These are phyloP conservation scores for Populus tremula DNA, from an alignment of 345 rosid genomes.

Conservation along the genomic window DNA sequence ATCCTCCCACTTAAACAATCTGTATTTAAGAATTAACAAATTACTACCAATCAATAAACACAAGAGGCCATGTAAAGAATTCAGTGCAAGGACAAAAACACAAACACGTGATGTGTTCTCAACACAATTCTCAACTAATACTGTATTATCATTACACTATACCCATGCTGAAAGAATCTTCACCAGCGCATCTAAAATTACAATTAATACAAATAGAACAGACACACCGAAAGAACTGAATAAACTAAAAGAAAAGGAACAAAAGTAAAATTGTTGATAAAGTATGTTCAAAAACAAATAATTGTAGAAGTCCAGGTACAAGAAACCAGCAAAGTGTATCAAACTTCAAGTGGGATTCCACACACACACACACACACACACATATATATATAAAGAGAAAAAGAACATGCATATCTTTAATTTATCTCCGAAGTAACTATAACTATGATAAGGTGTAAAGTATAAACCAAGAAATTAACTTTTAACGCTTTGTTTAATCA, in stretches of 20 bases:
- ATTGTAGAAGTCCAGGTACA: not conserved
- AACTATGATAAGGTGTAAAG: not conserved
- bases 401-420: not conserved
- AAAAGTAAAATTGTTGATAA: not conserved
- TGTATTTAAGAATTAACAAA: not conserved
- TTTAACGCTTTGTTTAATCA: not conserved
- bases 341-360: not conserved
- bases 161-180: not conserved
- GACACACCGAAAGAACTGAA: not conserved
- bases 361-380: no score
- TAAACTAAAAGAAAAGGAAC: no score
- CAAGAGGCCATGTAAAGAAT: not conserved
- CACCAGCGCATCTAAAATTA: not conserved
- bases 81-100: not conserved
- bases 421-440: no score
- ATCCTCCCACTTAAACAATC: not conserved
- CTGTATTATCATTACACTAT: not conserved
- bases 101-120: not conserved
- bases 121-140: not conserved
- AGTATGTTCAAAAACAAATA: not conserved
- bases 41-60: not conserved
- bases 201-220: not conserved
- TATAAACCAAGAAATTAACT: not conserved
- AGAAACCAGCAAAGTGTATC: not conserved
- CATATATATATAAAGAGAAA: no score